Conservation (phyloP, 1,139 yeast genomes). For the Saccharomycopsis hybrid region DNA sequence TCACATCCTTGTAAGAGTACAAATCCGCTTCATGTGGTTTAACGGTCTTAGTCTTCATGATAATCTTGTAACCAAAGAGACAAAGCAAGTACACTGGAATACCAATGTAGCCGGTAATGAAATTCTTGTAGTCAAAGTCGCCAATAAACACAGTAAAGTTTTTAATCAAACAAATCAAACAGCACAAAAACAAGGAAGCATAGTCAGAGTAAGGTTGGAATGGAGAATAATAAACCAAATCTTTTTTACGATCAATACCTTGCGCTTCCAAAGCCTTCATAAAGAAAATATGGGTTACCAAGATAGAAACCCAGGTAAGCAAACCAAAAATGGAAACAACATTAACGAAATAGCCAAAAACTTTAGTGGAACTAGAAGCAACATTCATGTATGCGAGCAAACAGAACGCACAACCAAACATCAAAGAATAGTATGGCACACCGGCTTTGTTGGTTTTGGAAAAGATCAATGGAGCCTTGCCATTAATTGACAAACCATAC, state of each 20-base stretch:
- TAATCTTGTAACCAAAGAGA: conserved; percentile 52
- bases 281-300: conserved; percentile 57
- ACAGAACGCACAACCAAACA: conserved; percentile 40
- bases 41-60: conserved; percentile 45
- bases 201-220: conserved; percentile 62
- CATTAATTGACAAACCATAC: conserved; percentile 55
- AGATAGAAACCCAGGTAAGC: conserved; percentile 60
- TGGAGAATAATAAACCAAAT: conserved; percentile 56
- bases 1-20: conserved; percentile 57
- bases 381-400: conserved; percentile 57
- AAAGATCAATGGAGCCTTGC: conserved; percentile 57
- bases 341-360: conserved; percentile 62
- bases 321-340: conserved; percentile 68
- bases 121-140: conserved; percentile 50
- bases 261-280: conserved; percentile 61
- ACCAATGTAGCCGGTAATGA: conserved; percentile 75
- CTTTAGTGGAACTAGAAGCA: conserved; percentile 44
- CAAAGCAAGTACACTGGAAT: conserved; percentile 57
- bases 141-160: conserved; percentile 65
- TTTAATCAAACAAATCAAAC: conserved; percentile 56
- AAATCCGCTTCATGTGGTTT: conserved; percentile 57
- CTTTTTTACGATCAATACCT: conserved; percentile 40
- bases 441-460: conserved; percentile 58
- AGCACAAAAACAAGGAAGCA: conserved; percentile 49
- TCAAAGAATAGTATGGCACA: conserved; percentile 51